phyloP scores from a whole-genome alignment of 2,329 filamentous ascomycete genomes.

The Beauveria sp. region DNA sequence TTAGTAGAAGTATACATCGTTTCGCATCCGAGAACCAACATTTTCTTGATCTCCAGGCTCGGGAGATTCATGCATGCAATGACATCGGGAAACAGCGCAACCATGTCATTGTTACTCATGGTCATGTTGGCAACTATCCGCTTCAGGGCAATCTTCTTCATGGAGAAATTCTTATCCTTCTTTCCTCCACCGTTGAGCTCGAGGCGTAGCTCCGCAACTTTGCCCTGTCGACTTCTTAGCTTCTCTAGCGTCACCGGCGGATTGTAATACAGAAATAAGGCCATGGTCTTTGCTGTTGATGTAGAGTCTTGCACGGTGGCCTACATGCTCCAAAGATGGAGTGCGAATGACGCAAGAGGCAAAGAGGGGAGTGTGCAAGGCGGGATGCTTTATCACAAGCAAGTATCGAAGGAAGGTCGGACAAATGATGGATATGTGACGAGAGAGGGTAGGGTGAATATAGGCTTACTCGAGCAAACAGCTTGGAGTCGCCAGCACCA shows the following conservation, averaged over 20 bases:
- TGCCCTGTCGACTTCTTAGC: constrained; percentile 72
- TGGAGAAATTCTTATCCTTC: constrained; percentile 93
- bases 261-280: constrained; percentile 48
- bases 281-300: constrained; percentile 15
- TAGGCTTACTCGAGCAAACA: constrained; percentile 84
- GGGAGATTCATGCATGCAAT: constrained; percentile 92
- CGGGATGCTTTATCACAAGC: not conserved
- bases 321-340: not conserved
- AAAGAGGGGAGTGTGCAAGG: not conserved
- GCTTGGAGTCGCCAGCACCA: constrained; percentile 90
- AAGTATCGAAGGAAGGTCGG: constrained; percentile 11
- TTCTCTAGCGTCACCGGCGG: constrained; percentile 37
- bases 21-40: constrained; percentile 50
- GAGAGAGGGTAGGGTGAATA: constrained; percentile 8
- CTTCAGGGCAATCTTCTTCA: constrained; percentile 97
- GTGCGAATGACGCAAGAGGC: not conserved
- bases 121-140: constrained; percentile 99
- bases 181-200: constrained; percentile 91
- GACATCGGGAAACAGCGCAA: constrained; percentile 90
- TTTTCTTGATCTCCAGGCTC: constrained; percentile 98
- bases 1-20: constrained; percentile 10
- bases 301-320: not conserved
- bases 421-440: not conserved
- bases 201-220: constrained; percentile 91
- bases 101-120: constrained; percentile 99